phyloP scores from a whole-genome alignment of 2,329 filamentous ascomycete genomes.

The Aureobasidium pullulans region DNA sequence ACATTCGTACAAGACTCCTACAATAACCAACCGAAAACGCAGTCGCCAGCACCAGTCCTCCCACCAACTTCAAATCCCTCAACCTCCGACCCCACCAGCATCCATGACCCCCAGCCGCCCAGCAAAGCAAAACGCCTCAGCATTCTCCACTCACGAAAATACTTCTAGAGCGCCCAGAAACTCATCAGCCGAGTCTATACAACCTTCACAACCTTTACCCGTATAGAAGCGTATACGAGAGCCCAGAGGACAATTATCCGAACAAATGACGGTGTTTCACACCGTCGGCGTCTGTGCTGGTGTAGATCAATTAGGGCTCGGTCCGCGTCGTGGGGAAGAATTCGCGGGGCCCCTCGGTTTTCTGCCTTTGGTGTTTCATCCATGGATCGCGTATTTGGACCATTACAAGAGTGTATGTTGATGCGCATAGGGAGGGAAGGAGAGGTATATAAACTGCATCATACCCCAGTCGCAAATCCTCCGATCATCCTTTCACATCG shows the following conservation, averaged over 20 bases:
- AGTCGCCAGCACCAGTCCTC: too few relatives aligned
- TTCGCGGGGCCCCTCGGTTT: not conserved
- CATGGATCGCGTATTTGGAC: too few relatives aligned
- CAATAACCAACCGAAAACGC: too few relatives aligned
- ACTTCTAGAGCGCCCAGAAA: not conserved
- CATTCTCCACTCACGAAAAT: not conserved
- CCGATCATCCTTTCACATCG: too few relatives aligned
- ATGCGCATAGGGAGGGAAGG: too few relatives aligned
- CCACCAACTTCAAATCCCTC: too few relatives aligned
- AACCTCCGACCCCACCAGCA: not conserved
- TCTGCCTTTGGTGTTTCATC: not conserved
- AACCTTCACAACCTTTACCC: not conserved
- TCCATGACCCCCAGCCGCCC: not conserved
- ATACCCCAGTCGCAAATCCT: too few relatives aligned
- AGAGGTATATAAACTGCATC: too few relatives aligned
- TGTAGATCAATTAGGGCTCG: not conserved
- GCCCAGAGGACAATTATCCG: not conserved
- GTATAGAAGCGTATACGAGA: not conserved
- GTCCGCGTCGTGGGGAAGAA: not conserved
- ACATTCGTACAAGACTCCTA: too few relatives aligned
- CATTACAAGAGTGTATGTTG: too few relatives aligned
- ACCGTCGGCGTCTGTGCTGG: not conserved
- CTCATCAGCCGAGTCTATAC: not conserved
- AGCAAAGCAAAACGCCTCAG: not conserved
- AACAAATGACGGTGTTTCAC: not conserved